Evolutionary conservation across 1,284 basidiomycete species (phyloP).

Genomic region (Pisolithus thermaeus): DNA sequence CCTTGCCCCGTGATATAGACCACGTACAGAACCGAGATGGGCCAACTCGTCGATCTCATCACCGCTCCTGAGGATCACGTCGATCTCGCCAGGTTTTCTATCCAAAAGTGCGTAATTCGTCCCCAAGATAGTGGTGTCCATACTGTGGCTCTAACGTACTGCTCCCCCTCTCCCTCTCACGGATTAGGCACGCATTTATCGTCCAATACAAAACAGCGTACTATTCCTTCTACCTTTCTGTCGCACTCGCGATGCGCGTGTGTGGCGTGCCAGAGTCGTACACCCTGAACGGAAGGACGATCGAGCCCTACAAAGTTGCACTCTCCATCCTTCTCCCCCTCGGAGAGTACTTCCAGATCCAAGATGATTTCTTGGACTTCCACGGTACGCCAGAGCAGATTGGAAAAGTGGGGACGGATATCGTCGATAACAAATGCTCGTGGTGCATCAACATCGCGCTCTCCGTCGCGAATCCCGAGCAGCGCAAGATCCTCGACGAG

Average conservation of each 20-base stretch:
- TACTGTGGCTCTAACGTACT: background rate
- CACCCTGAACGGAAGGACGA: constrained; percentile 25
- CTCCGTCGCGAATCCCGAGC: constrained; percentile 47
- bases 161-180: no score
- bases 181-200: constrained; percentile 79
- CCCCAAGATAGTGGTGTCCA: background rate
- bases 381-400: constrained; percentile 88
- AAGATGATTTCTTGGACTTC: constrained; percentile 97
- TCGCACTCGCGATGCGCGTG: constrained; percentile 89
- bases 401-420: constrained; percentile 97
- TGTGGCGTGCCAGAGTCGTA: constrained; percentile 62
- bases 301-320: constrained; percentile 74
- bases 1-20: constrained; percentile 38
- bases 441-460: constrained; percentile 96
- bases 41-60: constrained; percentile 93
- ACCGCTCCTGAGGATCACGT: constrained; percentile 90
- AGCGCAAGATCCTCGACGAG: constrained; percentile 56
- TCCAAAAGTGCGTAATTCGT: constrained; percentile 57
- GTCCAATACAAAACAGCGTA: constrained; percentile 98
- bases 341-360: constrained; percentile 98
- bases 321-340: constrained; percentile 85
- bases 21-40: constrained; percentile 93
- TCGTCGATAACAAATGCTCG: constrained; percentile 98
- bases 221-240: constrained; percentile 98
- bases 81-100: constrained; percentile 83